A percentile compares a stretch with the other conserved stretches of the same genome.
phyloP scores from a whole-genome alignment of 2,329 filamentous ascomycete genomes.

The Penicillium sp. region DNA sequence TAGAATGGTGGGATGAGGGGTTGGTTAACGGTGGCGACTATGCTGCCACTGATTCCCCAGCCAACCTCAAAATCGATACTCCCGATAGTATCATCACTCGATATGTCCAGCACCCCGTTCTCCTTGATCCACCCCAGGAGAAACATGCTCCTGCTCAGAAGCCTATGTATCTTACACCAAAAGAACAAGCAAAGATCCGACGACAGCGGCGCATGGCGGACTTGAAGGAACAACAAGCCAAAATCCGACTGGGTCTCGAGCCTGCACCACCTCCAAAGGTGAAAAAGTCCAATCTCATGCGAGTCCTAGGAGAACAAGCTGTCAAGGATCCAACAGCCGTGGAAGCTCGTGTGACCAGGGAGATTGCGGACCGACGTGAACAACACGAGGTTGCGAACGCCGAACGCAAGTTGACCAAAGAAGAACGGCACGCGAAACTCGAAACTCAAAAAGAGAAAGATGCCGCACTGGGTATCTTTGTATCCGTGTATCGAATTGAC shows the following conservation, averaged over 20 bases:
- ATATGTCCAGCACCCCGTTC: slow-evolving; percentile 88
- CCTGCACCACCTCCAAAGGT: slow-evolving; percentile 91
- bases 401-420: slow-evolving; percentile 79
- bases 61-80: slow-evolving; percentile 65
- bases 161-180: slow-evolving; percentile 83
- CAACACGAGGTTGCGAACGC: slow-evolving; percentile 75
- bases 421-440: slow-evolving; percentile 79
- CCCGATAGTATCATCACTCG: slow-evolving; percentile 82
- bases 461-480: slow-evolving; percentile 74
- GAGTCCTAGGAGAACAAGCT: slow-evolving; percentile 82
- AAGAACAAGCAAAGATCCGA: slow-evolving; percentile 85
- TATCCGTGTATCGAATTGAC: slow-evolving; percentile 83
- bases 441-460: slow-evolving; percentile 78
- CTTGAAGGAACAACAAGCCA: slow-evolving; percentile 91
- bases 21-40: slow-evolving; percentile 72
- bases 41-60: slow-evolving; percentile 58
- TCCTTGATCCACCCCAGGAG: slow-evolving; percentile 86
- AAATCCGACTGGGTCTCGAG: slow-evolving; percentile 83
- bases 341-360: slow-evolving; percentile 84
- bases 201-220: slow-evolving; percentile 87
- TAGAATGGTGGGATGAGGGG: slow-evolving; percentile 98
- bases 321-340: slow-evolving; percentile 97
- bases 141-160: slow-evolving; percentile 72
- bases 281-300: slow-evolving; percentile 96
- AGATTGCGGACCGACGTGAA: slow-evolving; percentile 79